Percentiles rank a stretch among this genome's conserved stretches.
phyloP scores from a whole-genome alignment of 2,329 filamentous ascomycete genomes.

The Xylaria multiplex region DNA sequence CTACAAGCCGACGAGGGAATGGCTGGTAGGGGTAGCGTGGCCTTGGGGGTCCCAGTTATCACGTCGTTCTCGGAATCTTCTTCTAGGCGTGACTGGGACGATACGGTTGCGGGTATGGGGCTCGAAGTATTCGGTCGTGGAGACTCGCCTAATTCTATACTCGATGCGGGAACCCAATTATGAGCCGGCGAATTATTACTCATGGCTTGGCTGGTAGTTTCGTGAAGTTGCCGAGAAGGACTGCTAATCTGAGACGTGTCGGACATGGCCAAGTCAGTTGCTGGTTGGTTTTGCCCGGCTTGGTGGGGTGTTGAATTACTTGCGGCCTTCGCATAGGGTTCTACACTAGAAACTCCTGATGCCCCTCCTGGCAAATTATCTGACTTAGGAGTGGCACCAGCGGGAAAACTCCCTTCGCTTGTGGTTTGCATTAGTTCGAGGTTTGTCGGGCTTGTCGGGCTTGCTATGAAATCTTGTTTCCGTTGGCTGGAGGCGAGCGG shows the following conservation, averaged over 20 bases:
- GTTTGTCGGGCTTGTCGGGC: not conserved
- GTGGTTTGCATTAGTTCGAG: not conserved
- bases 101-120: slow-evolving; percentile 16
- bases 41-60: slow-evolving; percentile 44
- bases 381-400: not conserved
- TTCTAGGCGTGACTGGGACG: slow-evolving; percentile 24
- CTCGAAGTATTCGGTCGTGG: slow-evolving; percentile 35
- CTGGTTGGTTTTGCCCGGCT: slow-evolving; percentile 38
- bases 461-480: not conserved
- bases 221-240: slow-evolving; percentile 47
- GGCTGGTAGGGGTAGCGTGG: slow-evolving; percentile 48
- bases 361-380: not conserved
- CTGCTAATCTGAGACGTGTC: slow-evolving; percentile 46
- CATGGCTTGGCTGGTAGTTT: slow-evolving; percentile 40
- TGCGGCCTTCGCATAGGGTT: slow-evolving; percentile 12
- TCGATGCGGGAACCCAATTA: slow-evolving; percentile 16
- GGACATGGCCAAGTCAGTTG: slow-evolving; percentile 39
- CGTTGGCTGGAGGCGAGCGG: not conserved
- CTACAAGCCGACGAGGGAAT: slow-evolving; percentile 54
- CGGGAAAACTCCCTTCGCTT: not conserved
- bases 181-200: slow-evolving; percentile 23
- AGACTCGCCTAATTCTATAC: slow-evolving; percentile 29
- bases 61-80: slow-evolving; percentile 37
- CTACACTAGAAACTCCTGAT: slow-evolving; percentile 10
- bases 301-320: slow-evolving; percentile 38